Conservation (phyloP, 805 yeast species). For the Teunomyces barrocoloradensis region DNA sequence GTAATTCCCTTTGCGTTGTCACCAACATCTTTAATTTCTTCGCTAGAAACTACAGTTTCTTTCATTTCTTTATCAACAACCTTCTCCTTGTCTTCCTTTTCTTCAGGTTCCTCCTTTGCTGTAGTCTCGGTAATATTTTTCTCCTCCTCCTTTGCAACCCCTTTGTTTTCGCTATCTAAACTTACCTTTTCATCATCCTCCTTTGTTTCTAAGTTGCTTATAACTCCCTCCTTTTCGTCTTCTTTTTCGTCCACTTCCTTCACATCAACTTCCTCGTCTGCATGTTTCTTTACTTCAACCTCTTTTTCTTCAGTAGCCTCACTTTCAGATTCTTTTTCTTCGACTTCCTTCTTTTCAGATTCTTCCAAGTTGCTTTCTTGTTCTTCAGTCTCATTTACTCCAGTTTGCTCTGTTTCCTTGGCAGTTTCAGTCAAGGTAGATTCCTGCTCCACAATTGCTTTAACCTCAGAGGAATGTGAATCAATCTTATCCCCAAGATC, state of each 20-base stretch:
- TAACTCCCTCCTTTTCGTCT: not conserved
- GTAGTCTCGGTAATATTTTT: conserved; percentile 7
- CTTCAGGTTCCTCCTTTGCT: not conserved
- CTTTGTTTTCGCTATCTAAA: not conserved
- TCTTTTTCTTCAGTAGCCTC: not conserved
- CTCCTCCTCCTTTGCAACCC: not conserved
- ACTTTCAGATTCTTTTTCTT: not conserved
- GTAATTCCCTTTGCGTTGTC: conserved; percentile 4
- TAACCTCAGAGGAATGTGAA: not conserved
- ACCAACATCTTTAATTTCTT: not conserved
- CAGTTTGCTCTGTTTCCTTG: not conserved
- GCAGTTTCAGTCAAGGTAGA: conserved; percentile 2
- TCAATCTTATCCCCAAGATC: not conserved
- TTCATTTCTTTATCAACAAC: not conserved
- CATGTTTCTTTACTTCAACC: not conserved
- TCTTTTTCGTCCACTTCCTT: not conserved
- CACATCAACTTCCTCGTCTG: conserved; percentile 8
- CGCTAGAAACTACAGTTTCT: conserved; percentile 6
- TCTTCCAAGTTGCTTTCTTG: not conserved
- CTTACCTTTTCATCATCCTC: conserved; percentile 6
- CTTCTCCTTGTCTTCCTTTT: not conserved
- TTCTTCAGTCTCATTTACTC: not conserved
- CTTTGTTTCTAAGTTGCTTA: not conserved
- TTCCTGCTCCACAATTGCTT: not conserved
- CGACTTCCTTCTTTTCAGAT: not conserved